Conservation (phyloP, 2,329 filamentous ascomycete species). For the Clarireedia sp. region DNA sequence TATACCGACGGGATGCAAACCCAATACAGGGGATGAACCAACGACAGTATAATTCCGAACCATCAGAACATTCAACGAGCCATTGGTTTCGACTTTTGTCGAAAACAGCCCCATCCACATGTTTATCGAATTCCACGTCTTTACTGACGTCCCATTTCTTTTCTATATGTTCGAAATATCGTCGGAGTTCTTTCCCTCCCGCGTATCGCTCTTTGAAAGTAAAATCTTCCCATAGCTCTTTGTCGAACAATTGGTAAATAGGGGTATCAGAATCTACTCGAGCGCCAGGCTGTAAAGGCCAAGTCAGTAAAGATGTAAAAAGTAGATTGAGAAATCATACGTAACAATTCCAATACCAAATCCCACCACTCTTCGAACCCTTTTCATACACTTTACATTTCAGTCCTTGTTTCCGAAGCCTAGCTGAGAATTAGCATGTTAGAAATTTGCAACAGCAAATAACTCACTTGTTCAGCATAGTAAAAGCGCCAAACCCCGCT, state of each 20-base stretch:
- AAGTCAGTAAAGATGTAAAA: not conserved
- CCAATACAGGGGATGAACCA: constrained; percentile 24
- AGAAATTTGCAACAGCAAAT: constrained; percentile 26
- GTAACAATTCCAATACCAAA: constrained; percentile 39
- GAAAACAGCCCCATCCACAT: constrained; percentile 31
- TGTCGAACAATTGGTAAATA: constrained; percentile 38
- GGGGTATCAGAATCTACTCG: constrained; percentile 35
- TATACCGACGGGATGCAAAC: constrained; percentile 21
- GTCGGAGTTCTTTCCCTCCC: constrained; percentile 41
- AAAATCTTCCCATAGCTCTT: constrained; percentile 42
- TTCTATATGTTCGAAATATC: constrained; percentile 54
- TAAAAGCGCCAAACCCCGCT: constrained; percentile 27
- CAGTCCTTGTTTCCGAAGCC: constrained; percentile 39
- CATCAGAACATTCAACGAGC: constrained; percentile 34
- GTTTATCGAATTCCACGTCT: constrained; percentile 28
- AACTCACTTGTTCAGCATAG: constrained; percentile 23
- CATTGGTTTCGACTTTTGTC: constrained; percentile 31
- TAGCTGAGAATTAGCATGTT: constrained; percentile 17
- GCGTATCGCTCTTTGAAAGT: constrained; percentile 48
- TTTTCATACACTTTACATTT: constrained; percentile 45
- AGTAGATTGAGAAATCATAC: not conserved
- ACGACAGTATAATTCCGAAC: constrained; percentile 19
- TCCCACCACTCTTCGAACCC: constrained; percentile 42
- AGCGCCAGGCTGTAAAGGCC: constrained; percentile 34
- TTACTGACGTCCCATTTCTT: constrained; percentile 47